Evolutionary conservation across 768 basidiomycete genomes (phyloP).

Genomic region (Trametes elegans): DNA sequence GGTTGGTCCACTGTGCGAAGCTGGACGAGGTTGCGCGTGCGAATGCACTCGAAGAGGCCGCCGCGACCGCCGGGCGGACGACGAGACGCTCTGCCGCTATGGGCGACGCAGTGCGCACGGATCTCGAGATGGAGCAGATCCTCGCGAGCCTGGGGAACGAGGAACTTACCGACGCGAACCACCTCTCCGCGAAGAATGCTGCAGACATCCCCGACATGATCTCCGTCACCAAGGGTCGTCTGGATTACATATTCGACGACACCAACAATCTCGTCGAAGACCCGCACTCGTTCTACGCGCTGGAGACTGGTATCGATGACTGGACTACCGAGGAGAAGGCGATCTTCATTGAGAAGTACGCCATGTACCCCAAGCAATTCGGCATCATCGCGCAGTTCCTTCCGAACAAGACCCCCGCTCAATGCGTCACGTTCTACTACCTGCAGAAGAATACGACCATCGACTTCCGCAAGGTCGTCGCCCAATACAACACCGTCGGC

Average conservation of each 20-base stretch:
- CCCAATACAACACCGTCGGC: slow-evolving; percentile 56
- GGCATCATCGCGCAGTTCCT: slow-evolving; percentile 83
- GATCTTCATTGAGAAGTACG: slow-evolving; percentile 78
- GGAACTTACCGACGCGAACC: slow-evolving; percentile 88
- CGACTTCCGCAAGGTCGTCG: slow-evolving; percentile 77
- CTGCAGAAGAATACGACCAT: slow-evolving; percentile 87
- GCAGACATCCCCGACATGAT: slow-evolving; percentile 93
- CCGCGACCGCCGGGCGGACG: slow-evolving; percentile 49
- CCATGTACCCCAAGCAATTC: slow-evolving; percentile 89
- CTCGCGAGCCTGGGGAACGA: slow-evolving; percentile 92
- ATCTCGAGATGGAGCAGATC: slow-evolving; percentile 96
- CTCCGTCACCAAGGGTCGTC: slow-evolving; percentile 56
- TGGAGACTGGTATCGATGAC: slow-evolving; percentile 69
- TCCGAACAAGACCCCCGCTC: slow-evolving; percentile 79
- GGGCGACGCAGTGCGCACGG: slow-evolving; percentile 90
- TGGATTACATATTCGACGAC: slow-evolving; percentile 75
- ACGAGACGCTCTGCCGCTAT: slow-evolving; percentile 74
- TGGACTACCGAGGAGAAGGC: slow-evolving; percentile 88
- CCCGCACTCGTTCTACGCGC: slow-evolving; percentile 74
- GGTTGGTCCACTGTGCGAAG: slow-evolving; percentile 67
- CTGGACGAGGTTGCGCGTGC: slow-evolving; percentile 61
- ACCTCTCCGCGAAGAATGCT: slow-evolving; percentile 81
- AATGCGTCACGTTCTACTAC: slow-evolving; percentile 95
- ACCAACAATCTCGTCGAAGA: slow-evolving; percentile 79
- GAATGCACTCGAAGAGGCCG: slow-evolving; percentile 42